phyloP scores from a whole-genome alignment of 306 rosid species.

The Rosa lucieae region DNA sequence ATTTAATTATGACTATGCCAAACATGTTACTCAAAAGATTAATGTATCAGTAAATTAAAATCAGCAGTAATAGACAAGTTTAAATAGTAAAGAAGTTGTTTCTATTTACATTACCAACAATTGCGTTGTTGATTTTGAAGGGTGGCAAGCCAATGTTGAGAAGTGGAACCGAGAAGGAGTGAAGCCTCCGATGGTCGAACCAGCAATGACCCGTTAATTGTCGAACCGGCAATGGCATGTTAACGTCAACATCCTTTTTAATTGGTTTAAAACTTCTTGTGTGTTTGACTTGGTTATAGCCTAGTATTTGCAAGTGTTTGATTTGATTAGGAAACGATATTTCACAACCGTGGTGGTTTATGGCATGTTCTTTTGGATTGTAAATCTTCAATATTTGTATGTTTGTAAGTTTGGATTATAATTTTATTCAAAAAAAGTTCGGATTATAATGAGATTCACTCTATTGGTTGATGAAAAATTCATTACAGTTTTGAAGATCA shows the following conservation, averaged over 20 bases:
- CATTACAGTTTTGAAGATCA: neutral
- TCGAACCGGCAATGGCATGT: slow-evolving; percentile 12
- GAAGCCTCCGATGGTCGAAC: slow-evolving; percentile 20
- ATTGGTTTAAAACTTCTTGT: neutral
- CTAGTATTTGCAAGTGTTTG: neutral
- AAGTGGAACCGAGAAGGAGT: slow-evolving; percentile 27
- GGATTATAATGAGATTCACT: neutral
- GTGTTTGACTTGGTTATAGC: neutral
- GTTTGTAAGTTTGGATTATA: neutral
- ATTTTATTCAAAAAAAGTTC: neutral
- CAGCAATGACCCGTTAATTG: slow-evolving; percentile 18
- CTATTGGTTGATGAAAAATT: neutral
- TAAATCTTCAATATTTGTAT: neutral
- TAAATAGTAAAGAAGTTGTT: neutral
- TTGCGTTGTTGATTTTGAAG: neutral
- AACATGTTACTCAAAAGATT: neutral
- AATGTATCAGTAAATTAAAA: neutral
- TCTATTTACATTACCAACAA: neutral
- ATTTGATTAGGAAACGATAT: neutral
- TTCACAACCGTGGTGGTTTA: neutral
- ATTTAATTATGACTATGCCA: neutral
- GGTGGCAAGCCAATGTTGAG: slow-evolving; percentile 31
- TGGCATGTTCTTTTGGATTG: neutral
- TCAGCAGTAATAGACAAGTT: neutral
- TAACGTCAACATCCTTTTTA: neutral